Base-by-base conservation (phyloP, 1,284 basidiomycete genomes). In the Heliocybe sulcata region DNA sequence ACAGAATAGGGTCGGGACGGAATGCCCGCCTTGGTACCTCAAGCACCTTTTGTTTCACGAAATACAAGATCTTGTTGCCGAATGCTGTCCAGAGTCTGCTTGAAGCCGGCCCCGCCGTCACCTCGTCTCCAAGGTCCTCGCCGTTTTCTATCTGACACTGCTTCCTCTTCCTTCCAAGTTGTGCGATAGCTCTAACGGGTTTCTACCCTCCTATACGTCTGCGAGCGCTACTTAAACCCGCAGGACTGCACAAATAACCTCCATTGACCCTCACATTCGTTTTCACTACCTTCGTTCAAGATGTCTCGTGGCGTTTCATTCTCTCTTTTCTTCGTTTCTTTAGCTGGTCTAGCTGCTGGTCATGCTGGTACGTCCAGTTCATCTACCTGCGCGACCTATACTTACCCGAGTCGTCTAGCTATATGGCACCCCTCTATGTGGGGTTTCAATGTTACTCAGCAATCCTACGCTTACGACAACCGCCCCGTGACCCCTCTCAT, bases 381-480 rank as follows among this genome's bases (percentile, higher is more conserved):
- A 9, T 42, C 38, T 6, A 42, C 6, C 38, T 20, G 6, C 38
- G 38, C 38, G 4, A 16, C 38, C 4, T 20, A 42, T 42, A 31
- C 16, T n/a, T 20, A 42, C 38, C 19, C 6, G 4, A 16, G 3
- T 20, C n/a, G 3, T 42, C 16, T 56, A 71, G 71, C 64, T 14
- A 54, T 72, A 9, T 74, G 61, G 60, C 62, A 69, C 53, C 58
- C 61, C 2, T 60, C 63, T 51, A 75, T 74, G 69, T 75, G 60
- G 59, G 82, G 83, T 12, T 83, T 83, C 71, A 83, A 84, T 57
- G 80, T 82, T 12, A 81, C 80, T 19, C 64, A 65, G 9, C 58
- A 73, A 54, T 77, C 74, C 3, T 80, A 75, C 58, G 59, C 72
- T 8, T 81, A 81, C 64, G 81, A 83, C 65, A 81, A 81, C 63